phyloP scores from a whole-genome alignment of 139 green algal genomes.

The Coccomyxa sp. region DNA sequence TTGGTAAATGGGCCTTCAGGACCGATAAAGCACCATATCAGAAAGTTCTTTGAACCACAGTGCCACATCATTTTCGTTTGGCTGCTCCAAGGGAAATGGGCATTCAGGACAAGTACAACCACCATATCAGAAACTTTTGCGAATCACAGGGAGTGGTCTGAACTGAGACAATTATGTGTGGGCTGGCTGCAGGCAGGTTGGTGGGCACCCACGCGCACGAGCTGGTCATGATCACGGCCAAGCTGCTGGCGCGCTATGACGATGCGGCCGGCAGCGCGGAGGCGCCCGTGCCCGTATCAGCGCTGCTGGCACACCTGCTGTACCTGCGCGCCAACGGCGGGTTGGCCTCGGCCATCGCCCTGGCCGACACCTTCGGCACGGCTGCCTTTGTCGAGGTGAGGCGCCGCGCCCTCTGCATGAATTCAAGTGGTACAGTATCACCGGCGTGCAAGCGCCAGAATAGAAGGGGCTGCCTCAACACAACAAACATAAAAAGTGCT shows the following conservation, averaged over 20 bases:
- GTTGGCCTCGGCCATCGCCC: slow-evolving; percentile 31
- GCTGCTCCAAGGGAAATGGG: background rate
- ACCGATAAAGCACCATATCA: too few relatives aligned
- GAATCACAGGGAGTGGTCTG: background rate
- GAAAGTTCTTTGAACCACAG: too few relatives aligned
- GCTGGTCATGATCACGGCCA: slow-evolving; percentile 39
- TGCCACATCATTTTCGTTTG: background rate
- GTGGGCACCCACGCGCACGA: slow-evolving; percentile 71
- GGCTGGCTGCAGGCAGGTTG: slow-evolving; percentile 26
- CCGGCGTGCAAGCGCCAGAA: too few relatives aligned
- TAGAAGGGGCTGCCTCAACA: too few relatives aligned
- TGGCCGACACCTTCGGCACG: slow-evolving; percentile 62
- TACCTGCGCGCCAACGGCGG: slow-evolving; percentile 36
- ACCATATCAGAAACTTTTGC: too few relatives aligned
- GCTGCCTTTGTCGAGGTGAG: slow-evolving; percentile 33
- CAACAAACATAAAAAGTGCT: background rate
- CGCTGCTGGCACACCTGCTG: slow-evolving; percentile 58
- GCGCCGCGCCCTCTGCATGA: slow-evolving; percentile 21
- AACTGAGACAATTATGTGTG: background rate
- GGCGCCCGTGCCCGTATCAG: slow-evolving; percentile 17
- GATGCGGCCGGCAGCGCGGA: slow-evolving; percentile 23
- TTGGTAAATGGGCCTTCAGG: too few relatives aligned
- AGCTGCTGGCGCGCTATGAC: slow-evolving; percentile 55
- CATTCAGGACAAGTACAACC: background rate
- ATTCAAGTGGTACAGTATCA: background rate